These are phyloP conservation scores for Solanum etuberosum DNA, from an alignment of 257 asterid species.

Conservation along the genomic window DNA sequence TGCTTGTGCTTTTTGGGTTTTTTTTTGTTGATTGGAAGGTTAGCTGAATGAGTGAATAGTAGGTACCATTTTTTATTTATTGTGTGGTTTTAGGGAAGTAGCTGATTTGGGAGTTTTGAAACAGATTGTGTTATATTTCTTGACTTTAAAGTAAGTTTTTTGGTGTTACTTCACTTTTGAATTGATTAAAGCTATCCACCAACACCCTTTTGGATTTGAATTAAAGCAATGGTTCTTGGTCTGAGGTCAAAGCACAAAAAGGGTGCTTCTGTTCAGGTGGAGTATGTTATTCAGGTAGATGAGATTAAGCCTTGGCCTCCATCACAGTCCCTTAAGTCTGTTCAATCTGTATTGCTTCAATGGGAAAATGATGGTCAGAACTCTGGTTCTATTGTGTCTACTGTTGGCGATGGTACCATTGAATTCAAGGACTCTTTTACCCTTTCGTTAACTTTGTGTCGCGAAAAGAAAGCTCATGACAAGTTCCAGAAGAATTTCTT, in stretches of 20 bases:
- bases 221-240: conserved; percentile 78
- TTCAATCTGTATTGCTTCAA: conserved; percentile 62
- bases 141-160: background rate
- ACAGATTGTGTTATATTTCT: background rate
- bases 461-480: conserved; percentile 35
- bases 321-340: conserved; percentile 46
- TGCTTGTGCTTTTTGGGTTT: background rate
- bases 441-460: conserved; percentile 37
- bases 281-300: conserved; percentile 38
- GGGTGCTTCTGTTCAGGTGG: conserved; percentile 36
- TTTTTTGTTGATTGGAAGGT: background rate
- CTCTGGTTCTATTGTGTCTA: conserved; percentile 50
- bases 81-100: background rate
- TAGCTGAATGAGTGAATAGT: background rate
- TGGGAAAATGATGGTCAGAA: conserved; percentile 59
- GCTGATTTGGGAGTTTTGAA: background rate
- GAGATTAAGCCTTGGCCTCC: conserved; percentile 93
- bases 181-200: conserved; percentile 9
- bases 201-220: background rate
- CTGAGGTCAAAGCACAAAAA: conserved; percentile 47
- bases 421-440: conserved; percentile 51
- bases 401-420: conserved; percentile 50
- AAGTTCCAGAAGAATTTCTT: conserved; percentile 54
- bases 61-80: background rate
- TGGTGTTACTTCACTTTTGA: background rate